Evolutionary conservation across 2,329 filamentous ascomycete genomes (phyloP).

Genomic region (Teratosphaeria viscida): DNA sequence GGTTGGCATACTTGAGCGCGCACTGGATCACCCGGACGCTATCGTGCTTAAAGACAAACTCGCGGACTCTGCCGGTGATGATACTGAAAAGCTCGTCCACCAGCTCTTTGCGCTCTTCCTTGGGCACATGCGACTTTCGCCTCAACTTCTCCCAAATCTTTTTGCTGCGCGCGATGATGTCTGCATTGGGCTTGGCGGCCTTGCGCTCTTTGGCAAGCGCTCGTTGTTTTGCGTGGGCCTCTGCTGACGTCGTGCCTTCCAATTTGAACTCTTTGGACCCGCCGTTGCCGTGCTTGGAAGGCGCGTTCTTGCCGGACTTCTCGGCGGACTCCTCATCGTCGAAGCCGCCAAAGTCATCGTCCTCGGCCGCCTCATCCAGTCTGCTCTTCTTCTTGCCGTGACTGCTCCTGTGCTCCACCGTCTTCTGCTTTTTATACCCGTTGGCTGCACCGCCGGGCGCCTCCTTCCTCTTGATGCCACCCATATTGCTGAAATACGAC

Average conservation of each 20-base stretch:
- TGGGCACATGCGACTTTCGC: conserved; percentile 83
- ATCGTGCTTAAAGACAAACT: conserved; percentile 98
- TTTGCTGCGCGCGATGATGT: conserved; percentile 79
- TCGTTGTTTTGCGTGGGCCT: conserved; percentile 90
- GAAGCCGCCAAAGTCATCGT: conserved; percentile 11
- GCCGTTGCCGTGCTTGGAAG: conserved; percentile 5
- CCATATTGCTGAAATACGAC: conserved; percentile 14
- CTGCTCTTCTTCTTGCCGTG: conserved; percentile 7
- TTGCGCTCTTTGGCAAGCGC: conserved; percentile 79
- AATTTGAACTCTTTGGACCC: conserved; percentile 24
- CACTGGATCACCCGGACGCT: conserved; percentile 94
- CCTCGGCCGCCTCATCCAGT: conserved; percentile 19
- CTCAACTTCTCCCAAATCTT: conserved; percentile 94
- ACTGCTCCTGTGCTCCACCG: conserved; percentile 11
- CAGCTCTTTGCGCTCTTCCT: conserved; percentile 76
- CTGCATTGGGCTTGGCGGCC: conserved; percentile 83
- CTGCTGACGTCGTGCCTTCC: conserved; percentile 55
- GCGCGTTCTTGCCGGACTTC: background rate
- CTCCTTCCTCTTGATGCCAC: conserved; percentile 29
- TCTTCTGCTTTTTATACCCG: conserved; percentile 31
- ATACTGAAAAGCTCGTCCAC: conserved; percentile 85
- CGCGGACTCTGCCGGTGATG: conserved; percentile 80
- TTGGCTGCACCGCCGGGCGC: conserved; percentile 18
- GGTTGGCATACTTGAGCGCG: conserved; percentile 86
- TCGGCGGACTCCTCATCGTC: conserved; percentile 7